A percentile compares a stretch with the other conserved stretches of the same genome.
Conservation (phyloP, 306 rosid species). For the Quercus robur region DNA sequence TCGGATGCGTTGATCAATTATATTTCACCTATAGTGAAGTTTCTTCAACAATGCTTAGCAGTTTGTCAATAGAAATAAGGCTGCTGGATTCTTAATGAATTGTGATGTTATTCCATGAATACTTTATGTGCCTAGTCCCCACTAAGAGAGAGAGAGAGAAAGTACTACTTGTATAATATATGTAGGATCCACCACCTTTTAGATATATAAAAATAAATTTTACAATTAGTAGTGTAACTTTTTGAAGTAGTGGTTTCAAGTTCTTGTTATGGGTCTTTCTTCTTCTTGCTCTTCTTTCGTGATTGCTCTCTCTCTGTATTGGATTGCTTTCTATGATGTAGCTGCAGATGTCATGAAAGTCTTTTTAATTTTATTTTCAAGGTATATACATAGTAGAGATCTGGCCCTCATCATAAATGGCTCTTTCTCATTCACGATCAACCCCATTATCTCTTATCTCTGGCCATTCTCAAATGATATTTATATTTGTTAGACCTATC, state of each 20-base stretch:
- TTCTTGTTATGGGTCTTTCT: neutral
- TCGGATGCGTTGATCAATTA: neutral
- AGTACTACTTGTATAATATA: neutral
- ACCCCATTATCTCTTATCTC: too few species aligned
- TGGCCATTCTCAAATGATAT: too few species aligned
- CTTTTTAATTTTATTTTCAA: too few species aligned
- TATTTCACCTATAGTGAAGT: neutral
- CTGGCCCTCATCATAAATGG: too few species aligned
- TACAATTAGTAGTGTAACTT: neutral
- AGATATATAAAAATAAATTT: neutral
- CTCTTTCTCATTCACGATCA: too few species aligned
- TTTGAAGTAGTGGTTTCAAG: neutral
- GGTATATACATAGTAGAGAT: too few species aligned
- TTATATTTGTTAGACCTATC: too few species aligned
- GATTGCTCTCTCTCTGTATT: too few species aligned
- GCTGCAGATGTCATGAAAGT: too few species aligned
- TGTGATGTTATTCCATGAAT: neutral
- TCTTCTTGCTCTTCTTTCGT: too few species aligned
- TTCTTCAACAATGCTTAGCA: neutral
- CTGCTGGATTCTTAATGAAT: neutral
- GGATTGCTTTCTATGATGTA: too few species aligned
- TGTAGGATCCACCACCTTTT: neutral
- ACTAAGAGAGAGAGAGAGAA: neutral
- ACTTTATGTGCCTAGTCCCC: neutral
- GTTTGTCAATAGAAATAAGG: neutral